Percentiles rank a stretch among this genome's conserved stretches.
These are phyloP conservation scores for Caloboletus firmus DNA, from an alignment of 1,284 basidiomycete genomes.

Conservation along the genomic window DNA sequence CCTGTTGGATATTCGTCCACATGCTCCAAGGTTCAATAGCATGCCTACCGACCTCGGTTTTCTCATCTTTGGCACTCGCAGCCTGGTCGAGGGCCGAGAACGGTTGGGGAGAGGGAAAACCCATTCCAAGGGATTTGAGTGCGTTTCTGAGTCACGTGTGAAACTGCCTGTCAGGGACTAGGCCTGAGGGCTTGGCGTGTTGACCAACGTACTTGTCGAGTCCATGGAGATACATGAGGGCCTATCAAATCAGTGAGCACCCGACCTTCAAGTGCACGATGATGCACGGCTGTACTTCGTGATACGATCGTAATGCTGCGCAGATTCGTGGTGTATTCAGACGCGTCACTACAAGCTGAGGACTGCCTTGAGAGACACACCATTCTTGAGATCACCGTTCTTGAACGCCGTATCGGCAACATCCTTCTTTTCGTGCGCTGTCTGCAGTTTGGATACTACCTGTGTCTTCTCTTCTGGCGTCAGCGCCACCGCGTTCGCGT, in stretches of 20 bases:
- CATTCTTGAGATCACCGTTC: constrained; percentile 56
- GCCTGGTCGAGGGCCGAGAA: constrained; percentile 36
- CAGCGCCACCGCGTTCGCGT: constrained; percentile 21
- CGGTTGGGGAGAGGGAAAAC: constrained; percentile 19
- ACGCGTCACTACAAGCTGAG: background rate
- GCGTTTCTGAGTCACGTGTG: constrained; percentile 43
- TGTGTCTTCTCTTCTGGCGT: constrained; percentile 30
- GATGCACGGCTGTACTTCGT: constrained; percentile 48
- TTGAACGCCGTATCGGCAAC: constrained; percentile 74
- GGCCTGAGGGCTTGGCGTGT: background rate
- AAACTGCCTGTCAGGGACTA: background rate
- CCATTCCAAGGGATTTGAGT: constrained; percentile 48
- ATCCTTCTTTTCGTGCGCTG: constrained; percentile 71
- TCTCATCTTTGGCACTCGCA: constrained; percentile 45
- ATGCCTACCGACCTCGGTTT: constrained; percentile 47
- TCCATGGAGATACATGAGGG: constrained; percentile 67
- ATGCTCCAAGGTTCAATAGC: background rate
- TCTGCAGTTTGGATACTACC: constrained; percentile 51
- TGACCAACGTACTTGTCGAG: constrained; percentile 58
- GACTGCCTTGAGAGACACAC: constrained; percentile 40
- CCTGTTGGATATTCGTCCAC: constrained; percentile 39
- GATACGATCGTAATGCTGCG: constrained; percentile 62
- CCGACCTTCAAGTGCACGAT: background rate
- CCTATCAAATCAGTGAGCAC: constrained; percentile 38
- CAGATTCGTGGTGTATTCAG: constrained; percentile 9